A percentile compares a stretch with the other conserved stretches of the same genome.
These are phyloP conservation scores for Chrysoporthe deuterocubensis DNA, from an alignment of 2,329 filamentous ascomycete genomes.

Conservation along the genomic window DNA sequence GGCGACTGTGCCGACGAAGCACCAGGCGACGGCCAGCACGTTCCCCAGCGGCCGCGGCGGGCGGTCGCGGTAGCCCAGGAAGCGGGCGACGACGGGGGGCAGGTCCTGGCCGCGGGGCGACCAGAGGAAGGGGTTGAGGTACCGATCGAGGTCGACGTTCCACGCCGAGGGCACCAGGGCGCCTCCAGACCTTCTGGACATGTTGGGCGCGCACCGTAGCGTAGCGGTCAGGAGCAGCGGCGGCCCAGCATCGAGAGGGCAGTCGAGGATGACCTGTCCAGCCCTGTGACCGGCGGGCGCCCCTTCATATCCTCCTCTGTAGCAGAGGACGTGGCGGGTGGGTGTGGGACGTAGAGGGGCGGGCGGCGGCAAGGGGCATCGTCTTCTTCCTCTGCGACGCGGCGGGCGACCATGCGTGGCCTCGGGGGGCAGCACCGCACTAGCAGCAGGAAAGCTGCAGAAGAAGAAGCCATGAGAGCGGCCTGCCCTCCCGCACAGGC, in stretches of 20 bases:
- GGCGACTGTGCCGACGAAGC: slow-evolving; percentile 66
- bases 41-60: slow-evolving; percentile 54
- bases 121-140: slow-evolving; percentile 73
- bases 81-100: slow-evolving; percentile 68
- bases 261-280: background rate
- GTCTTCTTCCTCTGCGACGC: too few species aligned
- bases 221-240: background rate
- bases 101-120: slow-evolving; percentile 65
- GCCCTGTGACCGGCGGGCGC: too few species aligned
- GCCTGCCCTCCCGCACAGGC: too few species aligned
- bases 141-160: slow-evolving; percentile 77
- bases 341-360: too few species aligned
- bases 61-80: slow-evolving; percentile 65
- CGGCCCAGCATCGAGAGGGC: background rate
- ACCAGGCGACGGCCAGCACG: slow-evolving; percentile 63
- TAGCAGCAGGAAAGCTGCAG: too few species aligned
- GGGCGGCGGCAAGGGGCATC: too few species aligned
- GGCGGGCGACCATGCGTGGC: too few species aligned
- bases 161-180: slow-evolving; percentile 34
- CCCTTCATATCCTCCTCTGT: too few species aligned
- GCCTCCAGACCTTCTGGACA: background rate
- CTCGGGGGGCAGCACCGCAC: too few species aligned
- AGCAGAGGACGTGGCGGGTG: too few species aligned
- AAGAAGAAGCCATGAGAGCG: too few species aligned
- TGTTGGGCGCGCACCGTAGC: background rate